Conservation (phyloP, 495 filamentous ascomycete species). For the Terfezia claveryi region DNA sequence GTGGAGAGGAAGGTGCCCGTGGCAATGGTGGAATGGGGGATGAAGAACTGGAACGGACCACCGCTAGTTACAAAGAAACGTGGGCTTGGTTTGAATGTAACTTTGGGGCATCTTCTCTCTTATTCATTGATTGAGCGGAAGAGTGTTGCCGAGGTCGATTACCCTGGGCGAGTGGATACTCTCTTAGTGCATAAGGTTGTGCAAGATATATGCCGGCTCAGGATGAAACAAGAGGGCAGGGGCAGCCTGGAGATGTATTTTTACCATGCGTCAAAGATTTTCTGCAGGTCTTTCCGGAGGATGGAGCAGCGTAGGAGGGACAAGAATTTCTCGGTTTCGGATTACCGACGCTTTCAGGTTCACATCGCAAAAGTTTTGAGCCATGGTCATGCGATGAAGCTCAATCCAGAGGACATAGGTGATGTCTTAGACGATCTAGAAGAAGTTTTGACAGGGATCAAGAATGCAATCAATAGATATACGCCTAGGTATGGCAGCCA, state of each 20-base stretch:
- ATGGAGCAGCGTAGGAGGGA: slow-evolving; percentile 37
- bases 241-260: slow-evolving; percentile 38
- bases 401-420: slow-evolving; percentile 3
- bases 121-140: slow-evolving; percentile 23
- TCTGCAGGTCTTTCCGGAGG: slow-evolving; percentile 39
- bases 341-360: slow-evolving; percentile 47
- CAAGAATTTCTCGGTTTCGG: slow-evolving; percentile 37
- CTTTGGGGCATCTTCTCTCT: slow-evolving; percentile 25
- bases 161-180: slow-evolving; percentile 37
- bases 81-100: slow-evolving; percentile 38
- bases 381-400: slow-evolving; percentile 8
- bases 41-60: slow-evolving; percentile 1
- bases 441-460: slow-evolving; percentile 2
- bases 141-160: slow-evolving; percentile 40
- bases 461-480: neutral
- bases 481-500: neutral
- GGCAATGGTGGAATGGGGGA: slow-evolving; percentile 41
- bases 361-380: slow-evolving; percentile 27
- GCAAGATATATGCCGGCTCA: slow-evolving; percentile 56
- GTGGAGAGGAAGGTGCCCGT: slow-evolving; percentile 55
- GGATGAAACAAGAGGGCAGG: slow-evolving; percentile 33
- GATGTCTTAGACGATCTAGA: slow-evolving; percentile 5
- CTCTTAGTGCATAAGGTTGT: slow-evolving; percentile 48
- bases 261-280: slow-evolving; percentile 34
- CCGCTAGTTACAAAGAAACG: slow-evolving; percentile 11